Base-by-base conservation (phyloP, 2,329 filamentous ascomycete genomes). In the Daldinia sp. region DNA sequence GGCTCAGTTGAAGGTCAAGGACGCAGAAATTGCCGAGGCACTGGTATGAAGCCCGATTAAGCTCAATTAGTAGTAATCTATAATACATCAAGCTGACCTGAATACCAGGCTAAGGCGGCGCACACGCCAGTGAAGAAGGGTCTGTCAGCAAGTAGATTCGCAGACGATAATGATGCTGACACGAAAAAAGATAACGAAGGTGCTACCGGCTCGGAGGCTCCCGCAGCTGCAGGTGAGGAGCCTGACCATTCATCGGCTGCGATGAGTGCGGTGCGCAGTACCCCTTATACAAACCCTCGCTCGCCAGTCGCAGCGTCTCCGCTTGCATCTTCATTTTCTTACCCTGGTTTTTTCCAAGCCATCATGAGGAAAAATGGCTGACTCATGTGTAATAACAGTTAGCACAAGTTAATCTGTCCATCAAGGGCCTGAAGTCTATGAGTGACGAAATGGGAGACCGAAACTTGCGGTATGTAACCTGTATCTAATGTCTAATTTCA, bases 201-300 rank as follows among this genome's bases (percentile, higher is more conserved):
- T 37, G 62, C 66, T 67, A 72, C 68, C 54, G 72, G 73, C 43
- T 71, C 69, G 64, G 75, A 74, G 62, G 64, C 70, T 64, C 72
- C 76, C 57, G 71, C 76, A 72, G 79, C 79, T 74, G 83, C 83
- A 85, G 85, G 83, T 85, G 86, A 88, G 85, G 82, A 85, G 72
- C 72, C 75, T 72, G 87, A 89, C 75, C 80, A 85, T 80, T 86
- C 86, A 77, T 89, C 87, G 74, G 80, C 82, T 75, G 87, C 87
- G 77, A 81, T 89, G 78, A 86, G 87, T 80, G 86, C 84, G 86
- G 87, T 90, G 84, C 83, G 87, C 73, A 80, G 73, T 77, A 76
- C 78, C 81, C 81, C 78, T 77, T 76, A 75, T 76, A 73, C 72
- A 75, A 75, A 72, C 67, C 62, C 59, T 41, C 68, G 45, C 58